phyloP scores from a whole-genome alignment of 2,329 filamentous ascomycete genomes.

The Trichoderma sp. region DNA sequence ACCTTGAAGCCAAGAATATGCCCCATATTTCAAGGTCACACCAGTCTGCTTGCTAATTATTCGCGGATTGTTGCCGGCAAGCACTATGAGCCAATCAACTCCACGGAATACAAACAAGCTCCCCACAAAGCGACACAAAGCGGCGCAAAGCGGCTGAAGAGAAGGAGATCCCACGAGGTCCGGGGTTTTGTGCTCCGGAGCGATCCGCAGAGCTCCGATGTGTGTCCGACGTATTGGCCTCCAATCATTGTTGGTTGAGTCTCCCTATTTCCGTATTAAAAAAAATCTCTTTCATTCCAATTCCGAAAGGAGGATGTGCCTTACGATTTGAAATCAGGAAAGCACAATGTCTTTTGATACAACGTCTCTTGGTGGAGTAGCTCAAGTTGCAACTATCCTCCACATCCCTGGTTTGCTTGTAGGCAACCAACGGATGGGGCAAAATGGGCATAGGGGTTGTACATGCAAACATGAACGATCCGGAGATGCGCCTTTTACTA shows the following conservation, averaged over 20 bases:
- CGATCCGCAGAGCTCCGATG: not conserved
- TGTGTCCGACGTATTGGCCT: not conserved
- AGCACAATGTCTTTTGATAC: not conserved
- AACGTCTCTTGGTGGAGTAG: not conserved
- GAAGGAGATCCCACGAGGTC: not conserved
- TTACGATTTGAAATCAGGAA: not conserved
- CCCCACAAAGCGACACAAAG: not conserved
- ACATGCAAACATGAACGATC: not conserved
- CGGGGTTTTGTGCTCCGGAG: not conserved
- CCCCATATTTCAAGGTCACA: not conserved
- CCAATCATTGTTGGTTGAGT: not conserved
- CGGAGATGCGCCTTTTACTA: not conserved
- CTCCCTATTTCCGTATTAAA: not conserved
- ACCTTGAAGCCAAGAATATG: not conserved
- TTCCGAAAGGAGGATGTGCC: no score
- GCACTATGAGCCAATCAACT: not conserved
- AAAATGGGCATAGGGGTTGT: not conserved
- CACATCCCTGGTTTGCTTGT: not conserved
- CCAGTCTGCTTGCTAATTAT: not conserved
- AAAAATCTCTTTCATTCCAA: no score
- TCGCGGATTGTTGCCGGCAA: not conserved
- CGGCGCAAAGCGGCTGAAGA: not conserved
- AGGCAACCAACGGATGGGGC: not conserved
- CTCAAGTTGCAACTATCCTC: not conserved
- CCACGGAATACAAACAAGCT: no score